phyloP scores from a whole-genome alignment of 139 green algal species.

The Pleodorina starrii region DNA sequence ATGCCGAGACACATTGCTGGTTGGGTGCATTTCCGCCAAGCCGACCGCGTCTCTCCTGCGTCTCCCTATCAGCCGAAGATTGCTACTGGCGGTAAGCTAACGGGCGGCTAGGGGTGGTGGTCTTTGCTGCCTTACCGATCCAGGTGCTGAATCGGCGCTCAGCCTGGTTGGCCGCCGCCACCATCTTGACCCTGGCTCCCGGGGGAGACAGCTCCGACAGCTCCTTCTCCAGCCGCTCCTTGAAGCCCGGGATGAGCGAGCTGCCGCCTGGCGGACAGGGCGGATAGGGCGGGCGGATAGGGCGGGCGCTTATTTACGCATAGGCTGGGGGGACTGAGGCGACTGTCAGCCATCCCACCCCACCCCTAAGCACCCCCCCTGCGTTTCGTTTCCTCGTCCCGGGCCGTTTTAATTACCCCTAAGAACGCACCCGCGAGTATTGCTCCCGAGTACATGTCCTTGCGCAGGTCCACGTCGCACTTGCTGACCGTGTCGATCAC shows the following conservation, averaged over 20 bases:
- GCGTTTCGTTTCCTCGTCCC: too few species aligned
- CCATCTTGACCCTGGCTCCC: slow-evolving; percentile 86
- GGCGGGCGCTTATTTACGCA: too few species aligned
- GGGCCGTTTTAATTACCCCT: too few species aligned
- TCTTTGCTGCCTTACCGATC: slow-evolving; percentile 88
- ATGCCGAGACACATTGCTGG: too few species aligned
- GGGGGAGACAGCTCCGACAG: slow-evolving; percentile 61
- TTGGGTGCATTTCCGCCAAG: too few species aligned
- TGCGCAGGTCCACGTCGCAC: slow-evolving; percentile 91
- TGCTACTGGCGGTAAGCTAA: too few species aligned
- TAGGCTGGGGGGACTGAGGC: too few species aligned
- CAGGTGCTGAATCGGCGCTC: slow-evolving; percentile 89
- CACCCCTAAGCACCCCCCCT: too few species aligned
- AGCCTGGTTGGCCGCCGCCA: slow-evolving; percentile 78
- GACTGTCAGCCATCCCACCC: too few species aligned
- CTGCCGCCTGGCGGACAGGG: slow-evolving; percentile 75
- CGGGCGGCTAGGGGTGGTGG: too few species aligned
- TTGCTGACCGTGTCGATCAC: slow-evolving; percentile 83
- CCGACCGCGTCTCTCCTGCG: too few species aligned
- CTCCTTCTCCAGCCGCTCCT: slow-evolving; percentile 91
- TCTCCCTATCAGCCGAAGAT: too few species aligned
- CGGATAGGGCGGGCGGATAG: not conserved
- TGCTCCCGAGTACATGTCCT: slow-evolving; percentile 86
- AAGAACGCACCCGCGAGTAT: slow-evolving; percentile 83
- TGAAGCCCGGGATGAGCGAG: slow-evolving; percentile 73